Evolutionary conservation across 169 alveolate species (phyloP), one percentile per base, ranked within the genome.

Genomic region (Eimeria zaria): DNA sequence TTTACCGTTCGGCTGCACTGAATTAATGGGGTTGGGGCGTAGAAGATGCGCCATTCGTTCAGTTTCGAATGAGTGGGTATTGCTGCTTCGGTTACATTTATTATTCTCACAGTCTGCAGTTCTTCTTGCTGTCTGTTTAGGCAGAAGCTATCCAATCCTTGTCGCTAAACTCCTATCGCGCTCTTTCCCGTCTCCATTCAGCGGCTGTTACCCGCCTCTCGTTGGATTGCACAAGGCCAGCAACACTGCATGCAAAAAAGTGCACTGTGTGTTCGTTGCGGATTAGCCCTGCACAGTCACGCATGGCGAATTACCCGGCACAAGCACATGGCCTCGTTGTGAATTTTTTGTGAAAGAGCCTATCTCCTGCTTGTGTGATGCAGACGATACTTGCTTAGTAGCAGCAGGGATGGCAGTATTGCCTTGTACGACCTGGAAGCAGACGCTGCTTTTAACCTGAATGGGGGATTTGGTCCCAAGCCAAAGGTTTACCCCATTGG

Each of bases 341-440:
- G 88, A 78, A n/a, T 11, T 44, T 7, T 55, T 2, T 24, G 89
- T 80, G 69, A 30, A 51, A 46, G 89, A 80, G 44, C 1, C 48
- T 3, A n/a, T 46, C 46, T 30, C 69, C 46, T 24, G 24, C 12
- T 18, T 58, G 53, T 83, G 58, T 24, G 51, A n/a, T 71, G 69
- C 96, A 91, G 96, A 36, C 91, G 96, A 33, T 91, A 76, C 53
- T 44, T 91, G 84, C 96, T 91, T 30, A 80, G 92, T 48, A 83
- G 96, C 91, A 91, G 96, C 85, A 41, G 89, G 85, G 96, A 91
- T 78, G 84, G 96, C 85, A 55, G 85, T 20, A 67, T 91, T 16
- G 89, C 96, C 20, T 85, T 91, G 51, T 91, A 78, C 91, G 96
- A 91, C 92, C 46, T 91, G 69, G 96, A 78, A 30, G 92, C 91